A percentile compares a stretch with the other conserved stretches of the same genome.
Evolutionary conservation across 108 stramenopile species (phyloP).

Genomic region (Cylindrotheca fusiformis): DNA sequence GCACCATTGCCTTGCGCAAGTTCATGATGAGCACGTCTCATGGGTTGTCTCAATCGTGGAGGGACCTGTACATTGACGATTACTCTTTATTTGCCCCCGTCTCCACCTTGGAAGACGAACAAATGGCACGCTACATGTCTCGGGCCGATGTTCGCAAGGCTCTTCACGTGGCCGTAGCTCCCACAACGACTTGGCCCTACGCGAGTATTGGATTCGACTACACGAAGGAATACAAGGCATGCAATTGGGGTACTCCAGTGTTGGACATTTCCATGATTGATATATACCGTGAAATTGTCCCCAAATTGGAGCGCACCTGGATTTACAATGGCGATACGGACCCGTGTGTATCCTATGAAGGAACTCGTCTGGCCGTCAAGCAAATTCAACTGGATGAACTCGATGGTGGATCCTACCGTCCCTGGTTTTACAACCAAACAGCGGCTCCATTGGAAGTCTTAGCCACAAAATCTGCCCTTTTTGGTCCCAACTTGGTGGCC

Average conservation of each 20-base stretch:
- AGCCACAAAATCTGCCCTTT: conserved; percentile 46
- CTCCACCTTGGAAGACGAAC: conserved; percentile 36
- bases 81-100: conserved; percentile 54
- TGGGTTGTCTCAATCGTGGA: conserved; percentile 59
- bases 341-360: conserved; percentile 72
- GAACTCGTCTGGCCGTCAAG: conserved; percentile 59
- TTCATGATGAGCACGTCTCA: conserved; percentile 42
- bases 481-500: conserved; percentile 55
- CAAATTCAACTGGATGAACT: conserved; percentile 48
- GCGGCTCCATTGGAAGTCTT: conserved; percentile 39
- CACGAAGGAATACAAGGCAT: conserved; percentile 61
- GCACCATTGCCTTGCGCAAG: conserved; percentile 53
- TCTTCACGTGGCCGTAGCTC: conserved; percentile 50
- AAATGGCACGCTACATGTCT: conserved; percentile 51
- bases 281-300: conserved; percentile 54
- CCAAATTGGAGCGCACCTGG: conserved; percentile 40
- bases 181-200: conserved; percentile 46
- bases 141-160: conserved; percentile 54
- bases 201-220: conserved; percentile 54
- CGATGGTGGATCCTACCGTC: conserved; percentile 60
- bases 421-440: conserved; percentile 71
- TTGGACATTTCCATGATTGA: conserved; percentile 55
- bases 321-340: conserved; percentile 75
- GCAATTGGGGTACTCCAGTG: conserved; percentile 37
- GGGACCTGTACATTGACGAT: conserved; percentile 60